Conservation (phyloP, 1,139 yeast genomes). For the Candida pseudoviswanathii region DNA sequence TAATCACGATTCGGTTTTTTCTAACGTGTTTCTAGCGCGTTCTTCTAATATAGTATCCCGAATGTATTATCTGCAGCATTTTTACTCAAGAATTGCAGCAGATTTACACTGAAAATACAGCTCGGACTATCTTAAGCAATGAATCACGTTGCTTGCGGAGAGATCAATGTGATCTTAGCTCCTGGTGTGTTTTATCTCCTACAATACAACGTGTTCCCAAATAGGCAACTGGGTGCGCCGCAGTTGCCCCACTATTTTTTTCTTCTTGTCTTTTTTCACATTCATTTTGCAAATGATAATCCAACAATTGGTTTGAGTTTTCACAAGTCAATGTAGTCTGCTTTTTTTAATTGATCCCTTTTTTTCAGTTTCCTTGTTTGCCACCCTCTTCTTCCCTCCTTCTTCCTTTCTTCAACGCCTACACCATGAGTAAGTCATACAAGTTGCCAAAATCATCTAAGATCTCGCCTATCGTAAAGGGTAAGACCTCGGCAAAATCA, state of each 20-base stretch:
- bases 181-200: no score
- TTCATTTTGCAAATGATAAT: constrained; percentile 3
- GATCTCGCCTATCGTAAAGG: neutral
- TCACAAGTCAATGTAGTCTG: neutral
- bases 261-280: neutral
- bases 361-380: neutral
- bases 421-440: constrained; percentile 3
- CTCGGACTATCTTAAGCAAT: no score
- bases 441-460: neutral
- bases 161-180: no score
- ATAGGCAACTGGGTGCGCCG: no score
- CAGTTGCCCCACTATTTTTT: constrained; percentile 1
- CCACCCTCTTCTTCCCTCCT: neutral
- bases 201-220: no score
- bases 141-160: no score
- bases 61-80: no score
- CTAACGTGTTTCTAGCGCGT: no score
- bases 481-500: constrained; percentile 5
- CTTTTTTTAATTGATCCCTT: neutral
- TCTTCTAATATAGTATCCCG: no score
- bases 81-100: no score
- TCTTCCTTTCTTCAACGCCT: neutral
- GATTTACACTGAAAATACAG: no score
- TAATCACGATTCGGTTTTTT: neutral
- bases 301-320: neutral